Conservation (phyloP, 2,329 filamentous ascomycete genomes). For the Phaeosphaeriaceae sp. region DNA sequence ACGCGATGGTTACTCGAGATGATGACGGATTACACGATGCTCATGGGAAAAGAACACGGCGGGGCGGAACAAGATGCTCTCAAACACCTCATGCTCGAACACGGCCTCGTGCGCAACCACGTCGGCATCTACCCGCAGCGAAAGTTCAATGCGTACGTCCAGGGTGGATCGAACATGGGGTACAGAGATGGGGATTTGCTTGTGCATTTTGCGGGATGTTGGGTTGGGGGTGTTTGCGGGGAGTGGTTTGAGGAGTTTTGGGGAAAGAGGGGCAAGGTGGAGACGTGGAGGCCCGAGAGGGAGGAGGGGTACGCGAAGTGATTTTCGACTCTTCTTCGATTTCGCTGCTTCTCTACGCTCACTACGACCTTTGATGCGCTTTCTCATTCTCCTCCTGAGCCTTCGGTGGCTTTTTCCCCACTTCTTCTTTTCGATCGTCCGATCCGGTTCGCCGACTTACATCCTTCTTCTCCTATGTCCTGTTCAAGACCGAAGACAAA, state of each 20-base stretch:
- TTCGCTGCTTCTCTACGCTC: too few relatives aligned
- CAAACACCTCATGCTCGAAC: constrained; percentile 45
- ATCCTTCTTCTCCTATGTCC: not conserved
- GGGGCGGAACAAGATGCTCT: constrained; percentile 49
- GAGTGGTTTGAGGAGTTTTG: constrained; percentile 48
- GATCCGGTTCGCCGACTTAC: not conserved
- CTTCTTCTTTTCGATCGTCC: too few relatives aligned
- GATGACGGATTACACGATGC: constrained; percentile 48
- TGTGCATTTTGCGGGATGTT: constrained; percentile 52
- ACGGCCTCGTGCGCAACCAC: constrained; percentile 48
- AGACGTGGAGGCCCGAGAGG: constrained; percentile 27
- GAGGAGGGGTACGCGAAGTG: not conserved
- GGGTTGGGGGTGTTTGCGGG: constrained; percentile 45
- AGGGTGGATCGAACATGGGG: constrained; percentile 47
- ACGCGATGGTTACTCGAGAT: constrained; percentile 49
- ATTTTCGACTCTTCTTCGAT: not conserved
- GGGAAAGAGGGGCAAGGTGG: constrained; percentile 36
- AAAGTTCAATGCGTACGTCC: constrained; percentile 49
- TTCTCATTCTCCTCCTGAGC: not conserved
- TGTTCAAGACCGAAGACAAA: not conserved
- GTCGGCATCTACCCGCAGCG: constrained; percentile 48
- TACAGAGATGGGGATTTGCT: constrained; percentile 50
- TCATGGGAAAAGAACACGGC: constrained; percentile 43
- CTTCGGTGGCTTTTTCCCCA: not conserved
- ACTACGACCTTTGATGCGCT: not conserved